Evolutionary conservation across 441 rosid species (phyloP).

Genomic region (Aquilaria agallochum): DNA sequence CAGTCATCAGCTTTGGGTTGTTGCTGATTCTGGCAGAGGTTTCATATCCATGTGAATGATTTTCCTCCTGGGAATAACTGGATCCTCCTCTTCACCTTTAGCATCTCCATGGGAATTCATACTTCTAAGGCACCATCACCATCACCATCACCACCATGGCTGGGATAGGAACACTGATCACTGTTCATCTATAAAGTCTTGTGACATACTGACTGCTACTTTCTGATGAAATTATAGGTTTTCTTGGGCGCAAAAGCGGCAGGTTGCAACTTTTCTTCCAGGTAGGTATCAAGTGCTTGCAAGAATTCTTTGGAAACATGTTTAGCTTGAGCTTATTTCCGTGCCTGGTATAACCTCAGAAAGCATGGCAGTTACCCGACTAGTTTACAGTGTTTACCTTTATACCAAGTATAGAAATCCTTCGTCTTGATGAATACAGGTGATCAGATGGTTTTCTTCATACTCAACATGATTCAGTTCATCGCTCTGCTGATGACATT

Average conservation of each 20-base stretch:
- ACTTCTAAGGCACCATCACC: no score
- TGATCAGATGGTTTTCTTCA: conserved; percentile 42
- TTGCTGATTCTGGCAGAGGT: not conserved
- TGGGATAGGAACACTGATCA: not conserved
- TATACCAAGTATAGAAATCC: no score
- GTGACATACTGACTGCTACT: no score
- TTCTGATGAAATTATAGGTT: conserved; percentile 17
- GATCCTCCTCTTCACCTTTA: no score
- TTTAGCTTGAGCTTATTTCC: not conserved
- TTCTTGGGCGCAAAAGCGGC: conserved; percentile 43
- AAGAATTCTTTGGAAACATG: not conserved
- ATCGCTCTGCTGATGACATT: conserved; percentile 38
- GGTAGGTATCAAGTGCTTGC: conserved; percentile 7
- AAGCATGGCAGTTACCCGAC: not conserved
- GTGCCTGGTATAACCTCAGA: not conserved
- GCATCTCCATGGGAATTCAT: no score
- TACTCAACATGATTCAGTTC: conserved; percentile 28
- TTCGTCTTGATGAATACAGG: conserved; percentile 23
- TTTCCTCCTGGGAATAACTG: not conserved
- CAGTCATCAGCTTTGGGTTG: not conserved
- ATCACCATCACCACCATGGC: no score
- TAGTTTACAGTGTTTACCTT: not conserved
- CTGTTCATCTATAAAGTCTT: not conserved
- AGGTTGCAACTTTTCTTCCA: conserved; percentile 29
- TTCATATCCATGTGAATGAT: not conserved